Conservation (phyloP, 345 rosid species). For the Boechera stricta region DNA sequence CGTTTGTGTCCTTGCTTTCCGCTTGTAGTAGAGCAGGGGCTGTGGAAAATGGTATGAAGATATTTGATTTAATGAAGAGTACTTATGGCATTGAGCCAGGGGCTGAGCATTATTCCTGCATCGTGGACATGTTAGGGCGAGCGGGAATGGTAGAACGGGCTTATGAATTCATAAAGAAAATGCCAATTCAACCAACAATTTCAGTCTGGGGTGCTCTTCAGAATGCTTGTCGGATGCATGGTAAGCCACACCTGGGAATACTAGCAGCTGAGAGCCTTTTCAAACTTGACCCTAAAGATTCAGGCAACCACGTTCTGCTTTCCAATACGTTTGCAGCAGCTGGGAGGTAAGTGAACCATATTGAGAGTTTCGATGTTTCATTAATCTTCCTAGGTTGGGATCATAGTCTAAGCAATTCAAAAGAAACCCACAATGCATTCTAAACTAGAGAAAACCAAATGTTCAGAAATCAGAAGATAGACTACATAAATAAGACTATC, state of each 20-base stretch:
- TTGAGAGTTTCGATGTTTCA: neutral
- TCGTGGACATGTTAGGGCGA: slow-evolving; percentile 83
- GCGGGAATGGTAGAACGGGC: slow-evolving; percentile 81
- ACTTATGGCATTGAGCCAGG: slow-evolving; percentile 66
- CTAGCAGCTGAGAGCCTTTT: slow-evolving; percentile 73
- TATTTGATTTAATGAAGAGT: slow-evolving; percentile 69
- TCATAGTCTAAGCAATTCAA: neutral
- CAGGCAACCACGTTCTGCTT: slow-evolving; percentile 83
- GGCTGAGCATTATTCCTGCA: slow-evolving; percentile 81
- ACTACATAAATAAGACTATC: neutral
- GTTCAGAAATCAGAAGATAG: neutral
- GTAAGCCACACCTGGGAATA: slow-evolving; percentile 65
- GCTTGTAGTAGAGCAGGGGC: slow-evolving; percentile 90
- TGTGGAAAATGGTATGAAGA: slow-evolving; percentile 64
- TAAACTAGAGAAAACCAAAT: slow-evolving; percentile 6
- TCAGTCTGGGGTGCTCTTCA: slow-evolving; percentile 93
- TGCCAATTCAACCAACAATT: slow-evolving; percentile 73
- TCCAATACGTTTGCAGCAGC: slow-evolving; percentile 79
- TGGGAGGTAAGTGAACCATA: slow-evolving; percentile 56
- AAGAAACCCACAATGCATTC: neutral
- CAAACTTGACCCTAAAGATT: slow-evolving; percentile 77
- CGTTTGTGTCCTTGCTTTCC: slow-evolving; percentile 74
- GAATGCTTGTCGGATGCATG: slow-evolving; percentile 76
- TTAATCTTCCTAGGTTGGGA: slow-evolving; percentile 11
- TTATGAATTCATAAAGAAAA: slow-evolving; percentile 59